phyloP scores from a whole-genome alignment of 768 basidiomycete genomes.

The Tylopilus subfusipes region DNA sequence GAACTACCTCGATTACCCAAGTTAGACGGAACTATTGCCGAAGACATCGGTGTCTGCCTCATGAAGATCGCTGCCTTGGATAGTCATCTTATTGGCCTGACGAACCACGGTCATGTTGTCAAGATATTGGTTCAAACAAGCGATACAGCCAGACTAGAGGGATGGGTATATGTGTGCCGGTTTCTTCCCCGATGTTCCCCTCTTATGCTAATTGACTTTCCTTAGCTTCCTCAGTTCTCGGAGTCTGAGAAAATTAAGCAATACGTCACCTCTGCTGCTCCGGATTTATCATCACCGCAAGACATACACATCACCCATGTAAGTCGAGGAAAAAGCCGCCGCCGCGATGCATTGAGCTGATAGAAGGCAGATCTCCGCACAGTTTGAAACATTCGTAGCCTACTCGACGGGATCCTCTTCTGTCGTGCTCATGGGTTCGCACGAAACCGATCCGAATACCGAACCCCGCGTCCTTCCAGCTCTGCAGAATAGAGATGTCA shows the following conservation, averaged over 20 bases:
- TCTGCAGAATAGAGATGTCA: slow-evolving; percentile 74
- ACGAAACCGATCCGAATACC: slow-evolving; percentile 39
- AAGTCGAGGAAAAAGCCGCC: slow-evolving; percentile 26
- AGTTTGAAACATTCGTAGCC: slow-evolving; percentile 77
- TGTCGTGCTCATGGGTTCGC: slow-evolving; percentile 70
- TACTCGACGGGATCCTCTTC: slow-evolving; percentile 71
- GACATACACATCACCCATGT: slow-evolving; percentile 76
- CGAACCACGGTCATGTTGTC: slow-evolving; percentile 74
- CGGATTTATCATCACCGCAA: slow-evolving; percentile 37
- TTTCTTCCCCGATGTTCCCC: neutral
- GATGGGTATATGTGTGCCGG: slow-evolving; percentile 74
- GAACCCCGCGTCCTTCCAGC: slow-evolving; percentile 63
- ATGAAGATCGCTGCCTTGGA: slow-evolving; percentile 82
- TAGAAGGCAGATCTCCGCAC: slow-evolving; percentile 67
- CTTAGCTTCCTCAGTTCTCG: slow-evolving; percentile 71
- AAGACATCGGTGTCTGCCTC: slow-evolving; percentile 42
- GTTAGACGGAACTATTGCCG: slow-evolving; percentile 29
- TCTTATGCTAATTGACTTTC: neutral
- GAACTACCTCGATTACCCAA: slow-evolving; percentile 58
- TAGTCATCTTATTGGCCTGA: slow-evolving; percentile 71
- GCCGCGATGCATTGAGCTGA: slow-evolving; percentile 1
- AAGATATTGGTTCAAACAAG: slow-evolving; percentile 48
- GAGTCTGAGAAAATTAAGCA: slow-evolving; percentile 51
- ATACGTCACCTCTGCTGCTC: slow-evolving; percentile 42
- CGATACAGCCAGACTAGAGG: slow-evolving; percentile 37